These are phyloP conservation scores for Aspergillus novofumigatus DNA, from an alignment of 2,329 filamentous ascomycete genomes.

Conservation along the genomic window DNA sequence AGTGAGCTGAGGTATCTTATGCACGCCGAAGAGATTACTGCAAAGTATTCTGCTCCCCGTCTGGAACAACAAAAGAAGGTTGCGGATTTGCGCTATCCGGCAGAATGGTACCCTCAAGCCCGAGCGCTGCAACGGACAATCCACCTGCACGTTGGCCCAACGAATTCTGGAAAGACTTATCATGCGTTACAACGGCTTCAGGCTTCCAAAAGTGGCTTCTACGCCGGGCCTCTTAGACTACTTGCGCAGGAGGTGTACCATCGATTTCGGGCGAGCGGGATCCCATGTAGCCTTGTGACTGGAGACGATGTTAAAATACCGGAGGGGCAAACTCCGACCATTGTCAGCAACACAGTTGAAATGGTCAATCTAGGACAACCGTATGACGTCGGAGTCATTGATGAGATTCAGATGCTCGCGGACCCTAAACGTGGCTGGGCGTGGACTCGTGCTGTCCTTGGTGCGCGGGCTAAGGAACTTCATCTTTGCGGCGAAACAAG, in stretches of 20 bases:
- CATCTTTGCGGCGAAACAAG: conserved; percentile 91
- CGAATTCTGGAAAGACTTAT: conserved; percentile 98
- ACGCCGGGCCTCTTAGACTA: conserved; percentile 82
- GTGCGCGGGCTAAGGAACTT: conserved; percentile 79
- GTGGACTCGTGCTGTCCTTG: conserved; percentile 88
- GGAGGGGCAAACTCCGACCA: conserved; percentile 50
- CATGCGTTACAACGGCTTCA: conserved; percentile 84
- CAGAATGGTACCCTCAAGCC: conserved; percentile 88
- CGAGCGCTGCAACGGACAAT: conserved; percentile 75
- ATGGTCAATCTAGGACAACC: conserved; percentile 62
- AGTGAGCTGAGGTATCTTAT: conserved; percentile 65
- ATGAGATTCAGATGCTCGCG: conserved; percentile 97
- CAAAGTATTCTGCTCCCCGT: conserved; percentile 54
- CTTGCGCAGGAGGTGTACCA: conserved; percentile 92
- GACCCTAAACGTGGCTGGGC: conserved; percentile 79
- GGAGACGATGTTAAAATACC: conserved; percentile 82
- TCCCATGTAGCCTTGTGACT: conserved; percentile 74
- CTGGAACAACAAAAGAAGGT: conserved; percentile 59
- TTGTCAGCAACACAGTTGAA: conserved; percentile 89
- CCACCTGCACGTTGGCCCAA: conserved; percentile 91
- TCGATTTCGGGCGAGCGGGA: conserved; percentile 75
- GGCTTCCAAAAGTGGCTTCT: conserved; percentile 70
- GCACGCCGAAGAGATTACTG: conserved; percentile 59
- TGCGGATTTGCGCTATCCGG: conserved; percentile 80
- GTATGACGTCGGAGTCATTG: conserved; percentile 89